phyloP scores from a whole-genome alignment of 495 filamentous ascomycete genomes.

The Niebla homalea region DNA sequence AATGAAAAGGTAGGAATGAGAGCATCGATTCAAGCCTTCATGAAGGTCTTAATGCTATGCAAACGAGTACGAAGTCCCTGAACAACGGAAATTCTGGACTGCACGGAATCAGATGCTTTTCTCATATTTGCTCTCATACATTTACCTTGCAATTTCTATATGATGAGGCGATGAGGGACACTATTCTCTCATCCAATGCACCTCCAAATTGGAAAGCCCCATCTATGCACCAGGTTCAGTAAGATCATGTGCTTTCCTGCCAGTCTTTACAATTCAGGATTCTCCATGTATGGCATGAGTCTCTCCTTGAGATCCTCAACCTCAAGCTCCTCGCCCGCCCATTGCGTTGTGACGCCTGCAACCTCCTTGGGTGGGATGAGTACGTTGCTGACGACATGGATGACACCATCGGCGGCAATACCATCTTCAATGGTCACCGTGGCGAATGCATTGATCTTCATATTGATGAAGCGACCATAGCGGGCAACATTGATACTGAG shows the following conservation, averaged over 20 bases:
- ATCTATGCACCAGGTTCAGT: neutral
- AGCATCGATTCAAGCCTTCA: too few species aligned
- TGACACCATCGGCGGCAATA: conserved; percentile 56
- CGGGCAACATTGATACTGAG: conserved; percentile 55
- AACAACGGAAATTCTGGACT: too few species aligned
- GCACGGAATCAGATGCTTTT: too few species aligned
- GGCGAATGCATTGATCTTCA: conserved; percentile 58
- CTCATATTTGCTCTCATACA: too few species aligned
- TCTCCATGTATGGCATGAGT: conserved; percentile 33
- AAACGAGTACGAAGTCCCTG: too few species aligned
- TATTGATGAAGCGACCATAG: conserved; percentile 45
- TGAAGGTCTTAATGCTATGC: too few species aligned
- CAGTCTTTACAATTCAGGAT: conserved; percentile 11
- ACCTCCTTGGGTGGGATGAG: conserved; percentile 58
- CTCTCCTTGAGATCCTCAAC: conserved; percentile 52
- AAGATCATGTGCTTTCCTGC: too few species aligned
- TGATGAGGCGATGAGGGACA: too few species aligned
- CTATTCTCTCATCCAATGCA: too few species aligned
- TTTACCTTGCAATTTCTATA: too few species aligned
- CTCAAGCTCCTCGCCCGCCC: conserved; percentile 39
- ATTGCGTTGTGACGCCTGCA: conserved; percentile 20
- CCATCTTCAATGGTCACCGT: conserved; percentile 50
- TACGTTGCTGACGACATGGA: conserved; percentile 58
- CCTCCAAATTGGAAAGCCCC: neutral
- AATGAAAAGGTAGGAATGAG: too few species aligned